phyloP scores from a whole-genome alignment of 345 rosid species.

The Psidium guajava region DNA sequence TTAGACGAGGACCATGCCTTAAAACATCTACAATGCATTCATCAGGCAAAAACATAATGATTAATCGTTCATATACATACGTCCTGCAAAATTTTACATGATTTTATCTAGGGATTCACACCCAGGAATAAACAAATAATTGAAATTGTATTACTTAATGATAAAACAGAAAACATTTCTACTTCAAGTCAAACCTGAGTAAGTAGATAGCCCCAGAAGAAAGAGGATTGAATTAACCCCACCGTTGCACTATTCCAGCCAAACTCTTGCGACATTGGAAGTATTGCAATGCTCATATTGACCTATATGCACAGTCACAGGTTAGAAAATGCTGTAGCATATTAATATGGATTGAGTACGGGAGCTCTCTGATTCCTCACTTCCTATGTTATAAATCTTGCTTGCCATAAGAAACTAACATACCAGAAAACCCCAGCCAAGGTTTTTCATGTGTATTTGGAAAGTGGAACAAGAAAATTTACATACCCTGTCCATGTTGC shows the following conservation, averaged over 20 bases:
- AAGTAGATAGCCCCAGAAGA: constrained; percentile 97
- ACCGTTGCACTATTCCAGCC: constrained; percentile 94
- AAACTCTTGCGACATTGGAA: constrained; percentile 93
- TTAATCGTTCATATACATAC: background rate
- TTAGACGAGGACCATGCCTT: background rate
- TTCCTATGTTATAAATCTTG: background rate
- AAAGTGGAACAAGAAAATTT: background rate
- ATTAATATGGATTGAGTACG: background rate
- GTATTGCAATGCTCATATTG: constrained; percentile 97
- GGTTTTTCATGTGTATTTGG: background rate
- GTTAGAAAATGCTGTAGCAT: background rate
- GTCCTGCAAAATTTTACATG: background rate
- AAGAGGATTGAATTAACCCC: constrained; percentile 94
- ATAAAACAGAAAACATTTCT: background rate
- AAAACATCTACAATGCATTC: background rate
- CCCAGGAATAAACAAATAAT: background rate
- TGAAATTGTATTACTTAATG: background rate
- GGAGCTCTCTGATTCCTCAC: background rate
- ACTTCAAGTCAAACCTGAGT: constrained; percentile 58
- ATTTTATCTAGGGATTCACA: background rate
- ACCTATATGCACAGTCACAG: constrained; percentile 39
- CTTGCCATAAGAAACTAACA: background rate
- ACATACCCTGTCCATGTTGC: constrained; percentile 98
- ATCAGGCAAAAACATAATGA: background rate
- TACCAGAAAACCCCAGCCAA: background rate